Percentiles rank a stretch among this genome's conserved stretches.
Conservation (phyloP, 1,139 yeast genomes). For the Torulaspora globosa region DNA sequence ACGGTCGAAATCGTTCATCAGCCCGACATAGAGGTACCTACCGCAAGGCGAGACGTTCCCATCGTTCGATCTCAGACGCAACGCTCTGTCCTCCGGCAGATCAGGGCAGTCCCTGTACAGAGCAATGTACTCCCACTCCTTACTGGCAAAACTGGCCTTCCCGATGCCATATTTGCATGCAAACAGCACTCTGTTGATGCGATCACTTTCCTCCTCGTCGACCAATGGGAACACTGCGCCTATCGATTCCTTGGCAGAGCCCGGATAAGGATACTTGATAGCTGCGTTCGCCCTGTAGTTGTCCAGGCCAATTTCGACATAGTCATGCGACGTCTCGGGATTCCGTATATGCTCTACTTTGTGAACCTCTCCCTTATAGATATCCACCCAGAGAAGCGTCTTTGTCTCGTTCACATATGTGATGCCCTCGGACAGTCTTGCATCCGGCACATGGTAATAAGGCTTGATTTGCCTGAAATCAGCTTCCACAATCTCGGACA, state of each 20-base stretch:
- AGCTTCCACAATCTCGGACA: slow-evolving; percentile 3
- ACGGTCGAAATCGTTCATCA: slow-evolving; percentile 57
- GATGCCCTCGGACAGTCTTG: slow-evolving; percentile 62
- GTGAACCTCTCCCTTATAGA: slow-evolving; percentile 55
- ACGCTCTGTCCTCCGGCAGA: slow-evolving; percentile 18
- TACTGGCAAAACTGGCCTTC: slow-evolving; percentile 44
- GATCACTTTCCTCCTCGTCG: slow-evolving; percentile 39
- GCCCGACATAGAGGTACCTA: slow-evolving; percentile 60
- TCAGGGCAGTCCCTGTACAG: slow-evolving; percentile 42
- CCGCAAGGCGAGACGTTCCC: slow-evolving; percentile 70
- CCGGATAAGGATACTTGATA: slow-evolving; percentile 20
- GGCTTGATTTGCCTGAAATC: slow-evolving; percentile 16
- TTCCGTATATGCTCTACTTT: slow-evolving; percentile 36
- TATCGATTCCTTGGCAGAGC: slow-evolving; percentile 40
- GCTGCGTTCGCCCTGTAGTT: slow-evolving; percentile 18
- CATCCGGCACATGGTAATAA: slow-evolving; percentile 37
- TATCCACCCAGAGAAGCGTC: slow-evolving; percentile 67
- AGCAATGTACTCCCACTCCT: slow-evolving; percentile 43
- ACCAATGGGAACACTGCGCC: slow-evolving; percentile 63
- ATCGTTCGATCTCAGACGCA: slow-evolving; percentile 61
- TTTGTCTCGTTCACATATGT: slow-evolving; percentile 57
- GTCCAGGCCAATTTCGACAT: slow-evolving; percentile 33
- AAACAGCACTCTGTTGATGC: slow-evolving; percentile 43
- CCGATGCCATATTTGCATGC: slow-evolving; percentile 60
- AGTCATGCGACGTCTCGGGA: slow-evolving; percentile 40